Evolutionary conservation across 495 filamentous ascomycete species (phyloP).

Genomic region (Aspergillus ostianus): DNA sequence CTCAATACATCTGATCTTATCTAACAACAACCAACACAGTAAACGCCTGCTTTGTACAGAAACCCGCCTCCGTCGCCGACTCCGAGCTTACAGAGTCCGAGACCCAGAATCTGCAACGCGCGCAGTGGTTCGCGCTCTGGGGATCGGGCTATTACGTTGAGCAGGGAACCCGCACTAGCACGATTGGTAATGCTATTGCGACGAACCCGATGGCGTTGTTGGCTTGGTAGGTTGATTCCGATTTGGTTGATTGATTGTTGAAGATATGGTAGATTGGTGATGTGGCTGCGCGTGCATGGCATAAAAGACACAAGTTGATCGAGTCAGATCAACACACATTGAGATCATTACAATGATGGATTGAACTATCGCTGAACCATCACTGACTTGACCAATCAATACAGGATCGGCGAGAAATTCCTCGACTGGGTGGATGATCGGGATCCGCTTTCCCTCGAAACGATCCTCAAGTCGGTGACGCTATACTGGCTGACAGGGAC

Average conservation of each 20-base stretch:
- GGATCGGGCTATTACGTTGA: slow-evolving; percentile 54
- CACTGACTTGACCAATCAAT: slow-evolving; percentile 2
- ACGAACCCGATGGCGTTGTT: slow-evolving; percentile 62
- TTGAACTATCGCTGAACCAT: not conserved
- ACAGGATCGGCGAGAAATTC: slow-evolving; percentile 66
- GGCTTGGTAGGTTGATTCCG: slow-evolving; percentile 50
- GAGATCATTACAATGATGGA: no score
- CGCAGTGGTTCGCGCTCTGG: slow-evolving; percentile 28
- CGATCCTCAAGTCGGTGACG: slow-evolving; percentile 55
- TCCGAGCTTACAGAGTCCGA: slow-evolving; percentile 39
- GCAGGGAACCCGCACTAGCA: slow-evolving; percentile 59
- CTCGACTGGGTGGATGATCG: slow-evolving; percentile 59
- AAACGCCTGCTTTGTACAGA: slow-evolving; percentile 41
- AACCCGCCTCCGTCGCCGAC: slow-evolving; percentile 59
- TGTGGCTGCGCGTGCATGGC: no score
- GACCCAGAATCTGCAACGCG: slow-evolving; percentile 28
- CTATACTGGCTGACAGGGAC: slow-evolving; percentile 67
- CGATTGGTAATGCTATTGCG: slow-evolving; percentile 56
- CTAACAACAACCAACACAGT: slow-evolving; percentile 16
- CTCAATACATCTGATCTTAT: not conserved
- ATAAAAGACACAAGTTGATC: no score
- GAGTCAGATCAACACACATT: no score
- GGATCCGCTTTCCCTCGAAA: slow-evolving; percentile 43
- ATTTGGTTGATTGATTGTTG: no score
- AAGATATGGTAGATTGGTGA: no score